These are phyloP conservation scores for Xylaria sp. DNA, from an alignment of 2,329 filamentous ascomycete genomes.

Conservation along the genomic window DNA sequence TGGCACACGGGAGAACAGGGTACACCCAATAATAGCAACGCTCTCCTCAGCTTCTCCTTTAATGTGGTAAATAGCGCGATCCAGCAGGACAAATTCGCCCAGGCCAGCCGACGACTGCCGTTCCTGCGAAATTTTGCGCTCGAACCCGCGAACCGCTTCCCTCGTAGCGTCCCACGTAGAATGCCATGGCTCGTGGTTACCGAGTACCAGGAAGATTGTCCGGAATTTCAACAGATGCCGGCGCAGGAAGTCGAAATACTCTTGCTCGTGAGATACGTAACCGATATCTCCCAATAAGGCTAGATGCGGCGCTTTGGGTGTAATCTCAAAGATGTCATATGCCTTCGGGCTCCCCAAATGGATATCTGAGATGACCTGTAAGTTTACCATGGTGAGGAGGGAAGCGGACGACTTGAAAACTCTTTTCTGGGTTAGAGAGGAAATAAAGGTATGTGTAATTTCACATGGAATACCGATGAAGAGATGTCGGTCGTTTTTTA, in stretches of 20 bases:
- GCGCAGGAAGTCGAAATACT: slow-evolving; percentile 59
- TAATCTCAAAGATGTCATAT: slow-evolving; percentile 63
- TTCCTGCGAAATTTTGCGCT: slow-evolving; percentile 40
- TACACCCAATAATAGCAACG: slow-evolving; percentile 58
- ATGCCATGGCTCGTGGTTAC: slow-evolving; percentile 68
- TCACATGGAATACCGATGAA: too few relatives aligned
- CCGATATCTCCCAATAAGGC: slow-evolving; percentile 69
- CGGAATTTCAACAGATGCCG: slow-evolving; percentile 61
- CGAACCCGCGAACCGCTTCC: slow-evolving; percentile 48
- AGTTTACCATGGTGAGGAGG: background rate
- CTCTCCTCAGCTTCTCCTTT: slow-evolving; percentile 45
- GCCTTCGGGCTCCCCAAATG: slow-evolving; percentile 63
- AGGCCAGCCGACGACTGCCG: slow-evolving; percentile 27
- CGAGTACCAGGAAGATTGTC: slow-evolving; percentile 62
- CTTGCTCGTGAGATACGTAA: slow-evolving; percentile 54
- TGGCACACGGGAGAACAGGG: slow-evolving; percentile 61
- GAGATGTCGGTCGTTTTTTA: too few relatives aligned
- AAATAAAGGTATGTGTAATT: too few relatives aligned
- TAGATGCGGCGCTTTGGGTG: slow-evolving; percentile 60
- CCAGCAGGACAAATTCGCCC: slow-evolving; percentile 56
- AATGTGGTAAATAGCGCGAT: slow-evolving; percentile 41
- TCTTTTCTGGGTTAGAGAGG: background rate
- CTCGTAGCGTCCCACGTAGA: slow-evolving; percentile 53
- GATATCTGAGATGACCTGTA: slow-evolving; percentile 67
- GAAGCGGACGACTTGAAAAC: background rate